Conservation (phyloP, 1,284 basidiomycete species). For the Wolfiporia cocos region DNA sequence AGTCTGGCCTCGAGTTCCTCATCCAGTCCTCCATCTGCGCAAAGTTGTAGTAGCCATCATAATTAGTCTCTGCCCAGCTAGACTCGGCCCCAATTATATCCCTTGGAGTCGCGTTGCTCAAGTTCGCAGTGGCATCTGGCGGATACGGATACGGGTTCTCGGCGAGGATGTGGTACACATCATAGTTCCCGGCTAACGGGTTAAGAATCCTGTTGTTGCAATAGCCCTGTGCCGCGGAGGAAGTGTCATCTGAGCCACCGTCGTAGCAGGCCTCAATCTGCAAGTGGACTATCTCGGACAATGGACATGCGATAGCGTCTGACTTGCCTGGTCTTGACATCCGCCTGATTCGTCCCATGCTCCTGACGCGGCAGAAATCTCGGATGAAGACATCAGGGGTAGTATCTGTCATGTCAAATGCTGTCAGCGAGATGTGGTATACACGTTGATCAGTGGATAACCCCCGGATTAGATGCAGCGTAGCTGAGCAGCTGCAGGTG, state of each 20-base stretch:
- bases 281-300: background rate
- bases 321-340: constrained; percentile 39
- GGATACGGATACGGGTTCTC: constrained; percentile 50
- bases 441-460: background rate
- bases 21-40: constrained; percentile 59
- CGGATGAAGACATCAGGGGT: constrained; percentile 38
- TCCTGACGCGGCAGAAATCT: constrained; percentile 34
- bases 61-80: constrained; percentile 40
- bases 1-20: constrained; percentile 45
- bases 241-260: constrained; percentile 38
- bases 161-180: constrained; percentile 48
- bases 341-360: constrained; percentile 40
- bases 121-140: constrained; percentile 38
- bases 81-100: constrained; percentile 44
- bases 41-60: constrained; percentile 48
- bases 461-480: constrained; percentile 41
- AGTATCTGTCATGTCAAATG: constrained; percentile 31
- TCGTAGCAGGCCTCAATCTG: constrained; percentile 48
- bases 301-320: background rate
- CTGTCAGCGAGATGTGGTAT: background rate
- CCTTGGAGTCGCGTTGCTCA: constrained; percentile 29
- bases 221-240: constrained; percentile 46
- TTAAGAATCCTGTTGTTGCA: constrained; percentile 50
- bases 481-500: too few species aligned
- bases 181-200: constrained; percentile 40